A percentile compares a stretch with the other conserved stretches of the same genome.
These are phyloP conservation scores for Erodium maritimum DNA, from an alignment of 345 rosid genomes.

Conservation along the genomic window DNA sequence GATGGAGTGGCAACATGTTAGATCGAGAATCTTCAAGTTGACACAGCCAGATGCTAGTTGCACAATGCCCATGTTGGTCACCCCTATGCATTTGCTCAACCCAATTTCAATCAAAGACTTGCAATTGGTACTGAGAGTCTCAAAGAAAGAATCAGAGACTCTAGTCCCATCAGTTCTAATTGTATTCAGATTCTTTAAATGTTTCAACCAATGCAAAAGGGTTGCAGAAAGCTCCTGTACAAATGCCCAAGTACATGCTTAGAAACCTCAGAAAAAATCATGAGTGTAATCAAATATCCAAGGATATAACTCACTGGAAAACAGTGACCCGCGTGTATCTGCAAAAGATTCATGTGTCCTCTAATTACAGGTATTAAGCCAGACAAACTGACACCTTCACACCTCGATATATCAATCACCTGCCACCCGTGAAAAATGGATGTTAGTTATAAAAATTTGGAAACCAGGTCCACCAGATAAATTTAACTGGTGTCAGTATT, in stretches of 20 bases:
- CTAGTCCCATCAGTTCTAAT: conserved; percentile 52
- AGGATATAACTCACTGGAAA: conserved; percentile 39
- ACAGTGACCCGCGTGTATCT: conserved; percentile 52
- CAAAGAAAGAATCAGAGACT: conserved; percentile 37
- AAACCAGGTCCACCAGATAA: background rate
- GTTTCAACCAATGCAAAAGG: conserved; percentile 29
- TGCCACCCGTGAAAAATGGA: conserved; percentile 11
- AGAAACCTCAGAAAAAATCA: background rate
- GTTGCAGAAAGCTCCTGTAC: conserved; percentile 43
- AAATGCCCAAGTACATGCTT: background rate
- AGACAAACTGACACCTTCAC: conserved; percentile 44
- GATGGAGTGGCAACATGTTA: conserved; percentile 62
- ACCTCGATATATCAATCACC: conserved; percentile 72
- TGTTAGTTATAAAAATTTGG: conserved; percentile 1
- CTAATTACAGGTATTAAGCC: conserved; percentile 39
- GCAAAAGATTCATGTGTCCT: conserved; percentile 48
- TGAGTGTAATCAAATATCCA: background rate
- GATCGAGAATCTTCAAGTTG: conserved; percentile 42
- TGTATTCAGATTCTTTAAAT: conserved; percentile 45
- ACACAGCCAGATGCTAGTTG: conserved; percentile 48
- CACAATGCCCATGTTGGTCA: conserved; percentile 46
- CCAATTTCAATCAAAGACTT: conserved; percentile 55
- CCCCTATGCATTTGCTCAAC: conserved; percentile 59
- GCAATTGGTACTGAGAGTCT: conserved; percentile 41
- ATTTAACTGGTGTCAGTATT: background rate